Conservation (phyloP, 768 basidiomycete genomes). For the Kondoa subrosea region DNA sequence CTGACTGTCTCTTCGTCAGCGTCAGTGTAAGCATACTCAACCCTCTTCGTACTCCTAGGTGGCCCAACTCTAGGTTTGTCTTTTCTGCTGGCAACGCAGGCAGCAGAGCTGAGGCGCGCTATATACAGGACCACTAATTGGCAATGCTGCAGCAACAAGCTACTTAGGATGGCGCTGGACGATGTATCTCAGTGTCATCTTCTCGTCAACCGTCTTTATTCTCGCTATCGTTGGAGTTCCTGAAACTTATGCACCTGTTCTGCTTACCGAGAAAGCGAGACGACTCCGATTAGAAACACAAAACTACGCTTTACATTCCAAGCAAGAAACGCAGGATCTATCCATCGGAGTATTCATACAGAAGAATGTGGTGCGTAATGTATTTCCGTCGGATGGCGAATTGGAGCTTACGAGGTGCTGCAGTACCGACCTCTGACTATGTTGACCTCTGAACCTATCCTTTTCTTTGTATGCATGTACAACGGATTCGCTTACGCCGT, state of each 20-base stretch:
- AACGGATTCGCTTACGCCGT: slow-evolving; percentile 20
- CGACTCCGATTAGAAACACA: slow-evolving; percentile 27
- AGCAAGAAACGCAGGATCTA: slow-evolving; percentile 30
- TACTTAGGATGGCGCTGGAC: slow-evolving; percentile 34
- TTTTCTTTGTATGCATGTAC: slow-evolving; percentile 25
- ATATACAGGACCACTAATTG: slow-evolving; percentile 28
- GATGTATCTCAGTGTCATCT: slow-evolving; percentile 30
- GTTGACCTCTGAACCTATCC: slow-evolving; percentile 30
- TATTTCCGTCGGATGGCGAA: no score
- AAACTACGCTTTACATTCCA: slow-evolving; percentile 29
- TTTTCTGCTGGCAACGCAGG: no score
- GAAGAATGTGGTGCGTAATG: no score
- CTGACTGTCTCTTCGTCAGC: slow-evolving; percentile 26
- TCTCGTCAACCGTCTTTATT: slow-evolving; percentile 26
- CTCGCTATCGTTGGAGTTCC: slow-evolving; percentile 29
- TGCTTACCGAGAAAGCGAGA: slow-evolving; percentile 31
- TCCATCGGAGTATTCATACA: slow-evolving; percentile 29
- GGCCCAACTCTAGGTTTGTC: no score
- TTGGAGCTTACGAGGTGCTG: no score
- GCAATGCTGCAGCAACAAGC: slow-evolving; percentile 27
- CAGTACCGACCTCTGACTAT: slow-evolving; percentile 28
- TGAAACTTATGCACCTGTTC: slow-evolving; percentile 31
- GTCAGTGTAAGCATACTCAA: no score
- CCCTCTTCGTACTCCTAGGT: no score
- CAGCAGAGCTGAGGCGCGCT: no score